Evolutionary conservation across 345 rosid species (phyloP).

Genomic region (Murraya paniculata): DNA sequence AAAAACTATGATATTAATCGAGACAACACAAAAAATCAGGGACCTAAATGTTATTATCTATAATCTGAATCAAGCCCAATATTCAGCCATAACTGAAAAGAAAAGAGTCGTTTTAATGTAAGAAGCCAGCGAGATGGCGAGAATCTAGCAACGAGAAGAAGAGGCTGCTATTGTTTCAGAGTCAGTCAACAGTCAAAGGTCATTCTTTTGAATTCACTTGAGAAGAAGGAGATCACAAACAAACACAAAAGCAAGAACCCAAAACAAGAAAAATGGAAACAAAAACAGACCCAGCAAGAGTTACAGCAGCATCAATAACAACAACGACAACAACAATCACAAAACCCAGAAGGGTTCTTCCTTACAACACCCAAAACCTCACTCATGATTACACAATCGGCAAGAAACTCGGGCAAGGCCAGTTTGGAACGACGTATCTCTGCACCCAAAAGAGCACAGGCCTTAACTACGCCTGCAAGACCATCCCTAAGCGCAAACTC

Average conservation of each 20-base stretch:
- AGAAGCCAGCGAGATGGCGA: no score
- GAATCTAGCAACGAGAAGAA: no score
- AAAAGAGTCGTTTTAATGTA: no score
- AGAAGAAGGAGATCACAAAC: not conserved
- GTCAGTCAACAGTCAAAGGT: not conserved
- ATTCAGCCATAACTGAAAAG: no score
- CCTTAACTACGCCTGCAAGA: conserved; percentile 62
- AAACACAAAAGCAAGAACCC: not conserved
- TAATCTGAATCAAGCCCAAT: no score
- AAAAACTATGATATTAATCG: no score
- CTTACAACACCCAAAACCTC: conserved; percentile 18
- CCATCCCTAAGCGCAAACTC: conserved; percentile 77
- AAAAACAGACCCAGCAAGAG: not conserved
- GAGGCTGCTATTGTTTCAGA: not conserved
- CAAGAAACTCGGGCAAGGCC: conserved; percentile 68
- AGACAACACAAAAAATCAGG: no score
- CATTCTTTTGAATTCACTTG: not conserved
- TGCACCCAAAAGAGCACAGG: conserved; percentile 55
- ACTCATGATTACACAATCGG: conserved; percentile 48
- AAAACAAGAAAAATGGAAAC: not conserved
- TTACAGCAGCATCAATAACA: no score
- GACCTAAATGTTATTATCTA: no score
- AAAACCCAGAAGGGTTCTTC: conserved; percentile 25
- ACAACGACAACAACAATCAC: not conserved
- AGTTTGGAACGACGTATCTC: conserved; percentile 71